Evolutionary conservation across 169 alveolate species (phyloP), one percentile per base, ranked within the genome.

Genomic region (Eimeria sp.): DNA sequence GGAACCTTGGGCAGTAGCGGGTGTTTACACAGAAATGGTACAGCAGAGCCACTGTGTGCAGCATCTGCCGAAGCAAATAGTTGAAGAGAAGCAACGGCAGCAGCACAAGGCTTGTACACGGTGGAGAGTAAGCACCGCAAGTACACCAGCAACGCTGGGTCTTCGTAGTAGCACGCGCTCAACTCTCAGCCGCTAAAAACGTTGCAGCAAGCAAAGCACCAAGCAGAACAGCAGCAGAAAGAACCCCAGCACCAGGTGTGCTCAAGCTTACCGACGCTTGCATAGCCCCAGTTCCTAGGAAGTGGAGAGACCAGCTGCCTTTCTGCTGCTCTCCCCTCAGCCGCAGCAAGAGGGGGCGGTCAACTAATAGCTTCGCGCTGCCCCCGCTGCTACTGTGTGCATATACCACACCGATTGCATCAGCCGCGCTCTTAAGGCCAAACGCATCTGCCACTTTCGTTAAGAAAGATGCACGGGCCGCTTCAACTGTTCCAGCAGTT

Each of bases 241-340:
- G 2, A 40, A 27, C 49, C 33, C 25, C 33, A 40, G 2, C 83
- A 6, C 16, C 83, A 74, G 27, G 58, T 9, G 83, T 0, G 16
- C 54, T 37, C 14, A 40, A 40, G 33, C 96, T 66, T 60, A 93
- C 96, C 52, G 96, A 93, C 40, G 96, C 88, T 60, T 93, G 96
- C 96, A 93, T 93, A 1, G 96, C 85, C 56, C 96, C 96, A 0
- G 96, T 93, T 66, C 96, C 96, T 10, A 93, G 94, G 64, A 93
- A 93, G 23, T 89, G 93, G 64, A 93, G 77, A 25, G 96, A 82
- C 96, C 96, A 93, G 71, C 96, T 85, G 66, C 96, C 96, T 33
- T 68, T 64, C 60, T 76, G 82, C 37, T 88, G 71, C 71, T 93
- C 89, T 40, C 96, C 96, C 49, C 82, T 30, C 64, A 64, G 72